These are phyloP conservation scores for Ogataea dorogensis DNA, from an alignment of 805 yeast species.

Conservation along the genomic window DNA sequence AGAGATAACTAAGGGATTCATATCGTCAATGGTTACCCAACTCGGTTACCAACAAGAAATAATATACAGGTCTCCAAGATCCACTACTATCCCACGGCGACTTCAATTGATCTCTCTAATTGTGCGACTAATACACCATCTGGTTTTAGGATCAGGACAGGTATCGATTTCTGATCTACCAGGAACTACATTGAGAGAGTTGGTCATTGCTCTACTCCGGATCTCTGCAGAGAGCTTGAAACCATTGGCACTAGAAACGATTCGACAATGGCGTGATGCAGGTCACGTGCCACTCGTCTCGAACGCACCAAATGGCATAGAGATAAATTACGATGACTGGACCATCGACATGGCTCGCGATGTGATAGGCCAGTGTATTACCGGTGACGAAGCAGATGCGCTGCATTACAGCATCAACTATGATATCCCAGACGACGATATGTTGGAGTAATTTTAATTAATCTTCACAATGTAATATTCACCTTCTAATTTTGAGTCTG, in stretches of 20 bases:
- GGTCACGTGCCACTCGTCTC: slow-evolving; percentile 25
- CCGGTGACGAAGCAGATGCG: slow-evolving; percentile 78
- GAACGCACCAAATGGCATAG: slow-evolving; percentile 52
- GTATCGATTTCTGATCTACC: slow-evolving; percentile 26
- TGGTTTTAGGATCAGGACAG: slow-evolving; percentile 33
- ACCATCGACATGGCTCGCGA: slow-evolving; percentile 70
- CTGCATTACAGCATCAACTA: slow-evolving; percentile 65
- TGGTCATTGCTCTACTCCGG: slow-evolving; percentile 31
- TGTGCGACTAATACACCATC: slow-evolving; percentile 38
- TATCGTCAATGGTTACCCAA: slow-evolving; percentile 41
- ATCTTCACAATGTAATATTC: slow-evolving; percentile 16
- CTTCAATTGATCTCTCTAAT: slow-evolving; percentile 41
- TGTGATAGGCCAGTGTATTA: slow-evolving; percentile 62
- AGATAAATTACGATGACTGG: slow-evolving; percentile 58
- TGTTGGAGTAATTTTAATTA: slow-evolving; percentile 16
- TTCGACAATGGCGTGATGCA: slow-evolving; percentile 22
- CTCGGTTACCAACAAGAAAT: slow-evolving; percentile 50
- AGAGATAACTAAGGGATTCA: slow-evolving; percentile 32
- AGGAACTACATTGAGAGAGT: slow-evolving; percentile 29
- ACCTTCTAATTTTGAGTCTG: slow-evolving; percentile 51
- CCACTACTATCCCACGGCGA: slow-evolving; percentile 37
- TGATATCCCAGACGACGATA: slow-evolving; percentile 27
- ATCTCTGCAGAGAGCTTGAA: slow-evolving; percentile 34
- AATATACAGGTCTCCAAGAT: slow-evolving; percentile 44
- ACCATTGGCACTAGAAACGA: slow-evolving; percentile 24